Base-by-base conservation (phyloP, 208 protist genomes). In the Leptomonas seymouri region DNA sequence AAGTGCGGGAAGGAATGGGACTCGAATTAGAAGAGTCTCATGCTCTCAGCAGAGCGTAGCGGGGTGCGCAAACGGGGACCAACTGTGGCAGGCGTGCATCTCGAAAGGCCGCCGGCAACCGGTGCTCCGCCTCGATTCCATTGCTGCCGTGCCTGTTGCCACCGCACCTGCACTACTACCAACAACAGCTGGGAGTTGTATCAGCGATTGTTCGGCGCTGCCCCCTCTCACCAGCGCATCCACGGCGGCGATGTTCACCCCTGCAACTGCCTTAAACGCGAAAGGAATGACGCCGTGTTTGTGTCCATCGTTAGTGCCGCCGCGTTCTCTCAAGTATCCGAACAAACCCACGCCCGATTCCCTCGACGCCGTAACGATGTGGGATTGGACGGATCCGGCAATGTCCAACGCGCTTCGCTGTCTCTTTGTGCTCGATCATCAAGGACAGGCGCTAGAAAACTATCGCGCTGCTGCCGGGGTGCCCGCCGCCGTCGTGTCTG, bases 341-440 rank as follows among this genome's bases (percentile, higher is more conserved):
- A 16, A 5, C 31, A 54, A 68, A 36, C 30, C 31, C 14, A 75
- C 54, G 1, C 60, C 42, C 3, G 51, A 60, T 11, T 42, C 46
- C 3, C 56, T 70, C 1, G 48, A 59, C 20, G 15, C 59, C 0
- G 63, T 70, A 15, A 76, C 71, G 3, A 65, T 76, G 71, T 76
- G 71, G 71, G 71, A 76, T 34, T 76, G 55, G 63, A 49, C 57
- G 9, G 71, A 76, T 20, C 71, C 71, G 36, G 71, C 56, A 31
- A 66, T 70, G 55, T 70, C 63, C 6, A 70, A 58, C 21, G 55
- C 71, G 2, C 63, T 76, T 0, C 55, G 39, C 30, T 76, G 63
- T 56, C 41, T 76, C 18, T 64, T 51, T 36, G 54, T 69, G 48
- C 71, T 76, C 20, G 48, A 76, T 34, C 63, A 51, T 25, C 69